Percentiles rank a stretch among this genome's conserved stretches.
Conservation (phyloP, 1,284 basidiomycete species). For the Irpex sp. region DNA sequence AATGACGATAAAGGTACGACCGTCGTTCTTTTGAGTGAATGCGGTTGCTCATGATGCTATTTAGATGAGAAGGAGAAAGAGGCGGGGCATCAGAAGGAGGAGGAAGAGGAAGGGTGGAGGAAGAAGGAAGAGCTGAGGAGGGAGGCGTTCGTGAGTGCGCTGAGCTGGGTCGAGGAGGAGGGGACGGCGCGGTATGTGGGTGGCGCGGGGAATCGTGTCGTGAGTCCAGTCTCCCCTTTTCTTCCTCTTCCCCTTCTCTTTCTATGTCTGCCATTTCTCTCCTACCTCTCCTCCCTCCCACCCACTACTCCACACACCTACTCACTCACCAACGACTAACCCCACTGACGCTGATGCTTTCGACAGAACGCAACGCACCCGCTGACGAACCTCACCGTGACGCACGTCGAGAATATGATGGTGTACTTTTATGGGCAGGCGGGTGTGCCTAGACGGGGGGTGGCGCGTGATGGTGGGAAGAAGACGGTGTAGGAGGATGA, state of each 20-base stretch:
- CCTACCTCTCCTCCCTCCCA: too few species aligned
- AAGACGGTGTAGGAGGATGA: too few species aligned
- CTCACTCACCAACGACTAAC: neutral
- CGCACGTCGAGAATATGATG: conserved; percentile 72
- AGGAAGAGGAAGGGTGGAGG: too few species aligned
- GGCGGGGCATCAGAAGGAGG: too few species aligned
- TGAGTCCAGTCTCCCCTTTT: conserved; percentile 40
- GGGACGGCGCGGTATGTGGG: conserved; percentile 62
- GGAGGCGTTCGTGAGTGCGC: conserved; percentile 51
- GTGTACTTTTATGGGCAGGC: conserved; percentile 73
- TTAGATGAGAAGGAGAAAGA: too few species aligned
- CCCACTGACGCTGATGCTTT: neutral
- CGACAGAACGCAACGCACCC: conserved; percentile 85
- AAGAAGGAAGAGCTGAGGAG: too few species aligned
- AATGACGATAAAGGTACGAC: too few species aligned
- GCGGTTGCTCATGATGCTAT: too few species aligned
- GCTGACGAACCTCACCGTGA: conserved; percentile 79
- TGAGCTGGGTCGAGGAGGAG: conserved; percentile 79
- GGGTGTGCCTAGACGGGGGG: conserved; percentile 30
- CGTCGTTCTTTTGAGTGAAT: too few species aligned
- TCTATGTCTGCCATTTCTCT: neutral
- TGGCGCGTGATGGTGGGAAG: too few species aligned
- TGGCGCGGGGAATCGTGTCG: conserved; percentile 64
- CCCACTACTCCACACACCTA: neutral
- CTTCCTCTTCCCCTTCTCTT: neutral